These are phyloP conservation scores for Talaromyces proteolyticus DNA, from an alignment of 495 filamentous ascomycete genomes.

Conservation along the genomic window DNA sequence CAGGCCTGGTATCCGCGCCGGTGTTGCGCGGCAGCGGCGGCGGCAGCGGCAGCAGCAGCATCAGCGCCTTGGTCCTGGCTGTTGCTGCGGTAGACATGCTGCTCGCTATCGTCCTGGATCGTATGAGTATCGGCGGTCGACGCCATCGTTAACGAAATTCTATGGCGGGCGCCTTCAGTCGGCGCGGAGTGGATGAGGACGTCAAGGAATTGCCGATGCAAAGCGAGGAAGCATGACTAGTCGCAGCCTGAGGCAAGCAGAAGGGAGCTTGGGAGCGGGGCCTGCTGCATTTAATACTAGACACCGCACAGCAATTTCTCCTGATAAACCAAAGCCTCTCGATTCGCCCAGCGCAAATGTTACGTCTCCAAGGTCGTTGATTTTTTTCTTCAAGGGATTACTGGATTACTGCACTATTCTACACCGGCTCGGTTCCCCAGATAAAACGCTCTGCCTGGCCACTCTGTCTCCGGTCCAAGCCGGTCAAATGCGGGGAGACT, in stretches of 20 bases:
- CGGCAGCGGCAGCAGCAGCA: constrained; percentile 25
- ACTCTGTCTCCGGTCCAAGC: background rate
- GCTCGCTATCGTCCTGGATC: constrained; percentile 1
- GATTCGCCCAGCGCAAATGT: background rate
- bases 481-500: background rate
- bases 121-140: background rate
- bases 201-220: constrained; percentile 33
- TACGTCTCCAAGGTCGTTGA: too few species aligned
- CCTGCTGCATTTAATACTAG: background rate
- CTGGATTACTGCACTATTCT: background rate
- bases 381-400: too few species aligned
- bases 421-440: background rate
- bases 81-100: constrained; percentile 13
- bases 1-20: constrained; percentile 80
- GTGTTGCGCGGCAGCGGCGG: constrained; percentile 42
- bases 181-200: constrained; percentile 16
- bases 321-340: too few species aligned
- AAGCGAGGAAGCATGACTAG: constrained; percentile 31
- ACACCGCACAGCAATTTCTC: too few species aligned
- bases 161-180: constrained; percentile 6
- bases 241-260: background rate
- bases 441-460: too few species aligned
- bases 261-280: background rate
- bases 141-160: background rate
- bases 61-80: constrained; percentile 4